phyloP scores from a whole-genome alignment of 148 eudicot genomes.

The Agrostemma githago region DNA sequence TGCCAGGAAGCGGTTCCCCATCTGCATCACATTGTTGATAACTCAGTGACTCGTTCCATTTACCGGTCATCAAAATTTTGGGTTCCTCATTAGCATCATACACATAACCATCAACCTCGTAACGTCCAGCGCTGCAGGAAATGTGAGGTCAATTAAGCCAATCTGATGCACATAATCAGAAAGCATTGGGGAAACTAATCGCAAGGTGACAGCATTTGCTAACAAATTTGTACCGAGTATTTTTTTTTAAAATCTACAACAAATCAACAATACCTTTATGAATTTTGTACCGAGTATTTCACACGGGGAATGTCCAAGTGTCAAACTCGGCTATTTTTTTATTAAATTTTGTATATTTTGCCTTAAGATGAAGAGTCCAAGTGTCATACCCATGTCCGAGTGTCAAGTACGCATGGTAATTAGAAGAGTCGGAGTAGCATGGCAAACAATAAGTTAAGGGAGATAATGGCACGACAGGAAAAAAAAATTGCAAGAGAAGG shows the following conservation, averaged over 20 bases:
- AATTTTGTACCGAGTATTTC: no score
- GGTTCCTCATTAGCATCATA: slow-evolving; percentile 92
- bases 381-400: no score
- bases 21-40: slow-evolving; percentile 93
- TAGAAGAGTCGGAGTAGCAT: no score
- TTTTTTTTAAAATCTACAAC: no score
- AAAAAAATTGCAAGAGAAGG: neutral
- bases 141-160: slow-evolving; percentile 15
- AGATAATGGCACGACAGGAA: neutral
- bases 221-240: neutral
- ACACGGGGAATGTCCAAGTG: no score
- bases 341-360: no score
- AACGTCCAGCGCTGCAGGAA: slow-evolving; percentile 76
- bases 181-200: neutral
- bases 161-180: slow-evolving; percentile 11
- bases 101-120: slow-evolving; percentile 97
- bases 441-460: neutral
- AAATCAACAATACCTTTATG: no score
- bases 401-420: no score
- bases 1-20: slow-evolving; percentile 89
- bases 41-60: slow-evolving; percentile 88
- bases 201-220: neutral
- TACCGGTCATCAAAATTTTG: slow-evolving; percentile 95
- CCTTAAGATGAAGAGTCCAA: no score
- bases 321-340: no score